phyloP scores from a whole-genome alignment of 192 early-diverging fungal species.

The Rhizophagus prolifer region DNA sequence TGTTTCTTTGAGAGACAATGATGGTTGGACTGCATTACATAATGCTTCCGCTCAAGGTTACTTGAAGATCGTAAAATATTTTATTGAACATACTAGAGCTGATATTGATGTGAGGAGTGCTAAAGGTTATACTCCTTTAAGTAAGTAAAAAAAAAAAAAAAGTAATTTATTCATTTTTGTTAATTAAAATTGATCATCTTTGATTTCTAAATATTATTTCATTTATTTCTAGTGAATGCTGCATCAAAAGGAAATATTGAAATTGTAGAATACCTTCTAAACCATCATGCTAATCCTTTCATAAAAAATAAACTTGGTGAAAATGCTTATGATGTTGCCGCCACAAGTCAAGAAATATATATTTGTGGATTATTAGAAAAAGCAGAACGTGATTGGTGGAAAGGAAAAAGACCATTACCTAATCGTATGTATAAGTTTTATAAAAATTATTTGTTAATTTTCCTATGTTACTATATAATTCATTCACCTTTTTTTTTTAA shows the following conservation, averaged over 20 bases:
- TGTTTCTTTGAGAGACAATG: constrained; percentile 64
- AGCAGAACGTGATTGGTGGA: constrained; percentile 56
- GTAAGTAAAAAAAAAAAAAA: constrained; percentile 37
- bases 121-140: constrained; percentile 72
- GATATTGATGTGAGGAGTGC: constrained; percentile 60
- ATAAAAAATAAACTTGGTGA: constrained; percentile 68
- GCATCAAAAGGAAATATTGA: constrained; percentile 66
- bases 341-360: constrained; percentile 61
- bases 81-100: constrained; percentile 59
- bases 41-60: constrained; percentile 69
- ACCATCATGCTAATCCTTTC: constrained; percentile 59
- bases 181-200: not conserved
- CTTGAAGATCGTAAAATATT: constrained; percentile 50
- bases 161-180: not conserved
- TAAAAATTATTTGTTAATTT: not conserved
- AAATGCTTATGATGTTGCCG: constrained; percentile 74
- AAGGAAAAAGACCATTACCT: constrained; percentile 24
- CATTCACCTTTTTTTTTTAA: not conserved
- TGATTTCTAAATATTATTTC: not conserved
- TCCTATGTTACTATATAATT: not conserved
- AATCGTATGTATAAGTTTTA: constrained; percentile 18
- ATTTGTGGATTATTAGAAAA: constrained; percentile 67
- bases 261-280: constrained; percentile 66
- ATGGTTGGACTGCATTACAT: constrained; percentile 83
- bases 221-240: constrained; percentile 58